Conservation (phyloP, 345 rosid genomes). For the Lepidium africanum region DNA sequence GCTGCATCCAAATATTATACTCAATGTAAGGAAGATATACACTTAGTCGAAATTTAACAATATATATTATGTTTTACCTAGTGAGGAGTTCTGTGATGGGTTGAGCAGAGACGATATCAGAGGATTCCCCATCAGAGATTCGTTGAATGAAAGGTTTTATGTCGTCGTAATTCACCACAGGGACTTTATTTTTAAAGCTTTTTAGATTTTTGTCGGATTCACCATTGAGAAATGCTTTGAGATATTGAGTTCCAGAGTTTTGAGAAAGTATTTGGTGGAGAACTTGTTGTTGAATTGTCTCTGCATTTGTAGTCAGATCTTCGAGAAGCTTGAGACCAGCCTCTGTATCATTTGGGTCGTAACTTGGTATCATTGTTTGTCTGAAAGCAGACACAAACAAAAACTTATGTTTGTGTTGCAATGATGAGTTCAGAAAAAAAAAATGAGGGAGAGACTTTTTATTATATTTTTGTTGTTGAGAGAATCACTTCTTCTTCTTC, state of each 20-base stretch:
- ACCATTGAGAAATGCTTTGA: conserved; percentile 42
- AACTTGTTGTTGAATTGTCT: conserved; percentile 46
- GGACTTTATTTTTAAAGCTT: conserved; percentile 58
- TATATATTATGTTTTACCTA: conserved; percentile 35
- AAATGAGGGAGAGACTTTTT: background rate
- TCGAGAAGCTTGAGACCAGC: conserved; percentile 68
- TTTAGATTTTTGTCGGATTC: conserved; percentile 35
- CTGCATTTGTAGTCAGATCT: conserved; percentile 60
- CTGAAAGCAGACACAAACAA: conserved; percentile 19
- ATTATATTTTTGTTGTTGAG: background rate
- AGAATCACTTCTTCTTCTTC: conserved; percentile 2
- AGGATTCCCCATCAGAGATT: conserved; percentile 67
- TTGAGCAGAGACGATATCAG: conserved; percentile 59
- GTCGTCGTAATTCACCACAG: conserved; percentile 78
- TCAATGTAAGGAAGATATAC: background rate
- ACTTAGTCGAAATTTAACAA: background rate
- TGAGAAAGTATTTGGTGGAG: conserved; percentile 48
- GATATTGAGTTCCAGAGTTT: conserved; percentile 62
- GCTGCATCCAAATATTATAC: conserved; percentile 39
- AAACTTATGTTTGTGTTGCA: conserved; percentile 12
- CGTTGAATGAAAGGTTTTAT: conserved; percentile 61
- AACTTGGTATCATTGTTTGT: conserved; percentile 53
- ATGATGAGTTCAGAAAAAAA: conserved; percentile 1
- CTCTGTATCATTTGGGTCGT: conserved; percentile 65
- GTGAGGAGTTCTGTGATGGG: conserved; percentile 87